Evolutionary conservation across 2,329 filamentous ascomycete species (phyloP), one percentile per base, ranked within the genome.

Genomic region (Trichoderma hamatum): DNA sequence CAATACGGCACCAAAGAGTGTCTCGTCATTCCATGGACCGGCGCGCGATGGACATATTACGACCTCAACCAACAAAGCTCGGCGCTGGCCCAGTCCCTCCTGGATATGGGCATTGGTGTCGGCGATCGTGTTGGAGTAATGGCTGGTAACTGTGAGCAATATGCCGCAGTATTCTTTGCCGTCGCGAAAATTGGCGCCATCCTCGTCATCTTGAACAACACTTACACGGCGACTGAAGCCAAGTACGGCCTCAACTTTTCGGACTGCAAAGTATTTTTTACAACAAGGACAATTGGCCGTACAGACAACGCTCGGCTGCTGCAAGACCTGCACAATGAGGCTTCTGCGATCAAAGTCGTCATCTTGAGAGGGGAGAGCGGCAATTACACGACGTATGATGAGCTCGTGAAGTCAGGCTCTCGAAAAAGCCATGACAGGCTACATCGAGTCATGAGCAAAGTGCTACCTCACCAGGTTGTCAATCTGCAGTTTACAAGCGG

Each of bases 101-200:
- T 92, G 54, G 86, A 87, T 26, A 85, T 89, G 78, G 90, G 90
- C 2, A 87, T 93, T 63, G 82, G 86, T 49, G 85, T 87, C 34
- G 90, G 90, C 43, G 91, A 93, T 76, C 84, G 90, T 16, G 84
- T 94, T 32, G 91, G 88, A 34, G 89, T 94, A 72, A 92, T 93
- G 89, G 90, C 91, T 79, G 74, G 94, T 82, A 81, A 97, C 86
- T 82, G 94, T 84, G 81, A 96, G 86, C 84, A 97, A 87, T 95
- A 95, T 88, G 80, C 91, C 34, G 85, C 90, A 3, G 85, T 93
- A 19, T 92, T 93, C 82, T 93, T 93, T 72, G 90, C 90, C 3
- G 89, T 88, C 13, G 88, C 89, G 51, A 84, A 87, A 58, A 84
- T 91, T 21, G 89, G 90, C 11, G 89, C 86, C 58, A 88, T 91